Evolutionary conservation across 345 rosid genomes (phyloP).

Genomic region (Sonneratia caseolaris): DNA sequence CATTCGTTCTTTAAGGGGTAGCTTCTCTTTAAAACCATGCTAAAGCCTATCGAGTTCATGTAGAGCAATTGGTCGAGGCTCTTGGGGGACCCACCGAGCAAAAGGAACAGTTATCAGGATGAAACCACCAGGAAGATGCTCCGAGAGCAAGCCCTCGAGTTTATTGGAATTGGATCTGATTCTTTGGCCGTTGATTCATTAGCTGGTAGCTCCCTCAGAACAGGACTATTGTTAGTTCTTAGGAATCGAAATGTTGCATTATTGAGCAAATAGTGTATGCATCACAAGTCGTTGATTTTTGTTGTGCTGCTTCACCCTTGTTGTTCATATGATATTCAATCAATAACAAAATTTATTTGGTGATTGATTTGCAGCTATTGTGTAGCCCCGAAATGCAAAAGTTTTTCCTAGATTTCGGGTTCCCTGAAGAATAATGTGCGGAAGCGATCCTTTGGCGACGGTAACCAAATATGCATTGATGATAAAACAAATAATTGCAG

Average conservation of each 20-base stretch:
- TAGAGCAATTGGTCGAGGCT: slow-evolving; percentile 24
- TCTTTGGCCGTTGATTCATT: slow-evolving; percentile 1
- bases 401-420: background rate
- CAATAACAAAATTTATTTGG: background rate
- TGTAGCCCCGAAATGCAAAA: background rate
- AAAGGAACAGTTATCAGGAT: slow-evolving; percentile 25
- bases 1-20: slow-evolving; percentile 16
- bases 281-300: background rate
- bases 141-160: background rate
- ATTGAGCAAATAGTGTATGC: background rate
- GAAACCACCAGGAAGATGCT: slow-evolving; percentile 13
- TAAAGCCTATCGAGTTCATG: slow-evolving; percentile 15
- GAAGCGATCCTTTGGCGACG: background rate
- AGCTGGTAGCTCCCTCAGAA: background rate
- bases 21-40: slow-evolving; percentile 46
- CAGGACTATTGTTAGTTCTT: background rate
- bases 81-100: background rate
- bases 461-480: background rate
- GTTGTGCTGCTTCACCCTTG: background rate
- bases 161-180: background rate
- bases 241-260: background rate
- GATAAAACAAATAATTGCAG: background rate
- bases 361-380: background rate
- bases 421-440: background rate
- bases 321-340: background rate